Percentiles rank a stretch among this genome's conserved stretches.
Evolutionary conservation across 2,329 filamentous ascomycete species (phyloP).

Genomic region (Trichoderma citrinoviride): DNA sequence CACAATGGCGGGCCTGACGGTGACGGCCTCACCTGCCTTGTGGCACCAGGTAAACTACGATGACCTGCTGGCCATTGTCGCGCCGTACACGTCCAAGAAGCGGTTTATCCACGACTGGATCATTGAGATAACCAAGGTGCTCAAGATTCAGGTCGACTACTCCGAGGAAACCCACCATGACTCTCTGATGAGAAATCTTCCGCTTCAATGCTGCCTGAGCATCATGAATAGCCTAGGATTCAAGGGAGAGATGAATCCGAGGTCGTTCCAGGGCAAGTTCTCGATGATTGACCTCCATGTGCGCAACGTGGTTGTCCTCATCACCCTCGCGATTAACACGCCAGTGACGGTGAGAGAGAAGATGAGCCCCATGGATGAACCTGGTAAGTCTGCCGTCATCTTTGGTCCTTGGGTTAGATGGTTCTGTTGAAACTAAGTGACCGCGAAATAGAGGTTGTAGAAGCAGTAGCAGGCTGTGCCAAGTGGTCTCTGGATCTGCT

Average conservation of each 20-base stretch:
- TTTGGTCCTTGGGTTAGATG: not conserved
- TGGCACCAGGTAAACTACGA: slow-evolving; percentile 56
- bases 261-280: slow-evolving; percentile 69
- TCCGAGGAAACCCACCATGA: slow-evolving; percentile 71
- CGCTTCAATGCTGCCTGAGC: slow-evolving; percentile 73
- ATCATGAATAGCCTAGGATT: slow-evolving; percentile 78
- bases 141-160: slow-evolving; percentile 77
- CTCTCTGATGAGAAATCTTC: slow-evolving; percentile 67
- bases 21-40: slow-evolving; percentile 48
- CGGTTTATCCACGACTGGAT: slow-evolving; percentile 61
- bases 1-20: slow-evolving; percentile 60
- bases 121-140: slow-evolving; percentile 63
- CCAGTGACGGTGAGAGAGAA: slow-evolving; percentile 54
- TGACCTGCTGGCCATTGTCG: slow-evolving; percentile 69
- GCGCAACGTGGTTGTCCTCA: slow-evolving; percentile 65
- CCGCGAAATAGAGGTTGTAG: slow-evolving; percentile 60
- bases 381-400: slow-evolving; percentile 32
- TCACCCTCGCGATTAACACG: slow-evolving; percentile 61
- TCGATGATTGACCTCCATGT: slow-evolving; percentile 73
- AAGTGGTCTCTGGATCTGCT: slow-evolving; percentile 76
- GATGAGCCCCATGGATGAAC: slow-evolving; percentile 61
- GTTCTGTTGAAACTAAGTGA: not conserved
- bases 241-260: slow-evolving; percentile 57
- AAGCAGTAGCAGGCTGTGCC: slow-evolving; percentile 69
- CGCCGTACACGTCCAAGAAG: slow-evolving; percentile 42